Base-by-base conservation (phyloP, 2,329 filamentous ascomycete genomes). In the Epichloe brachyelytri region DNA sequence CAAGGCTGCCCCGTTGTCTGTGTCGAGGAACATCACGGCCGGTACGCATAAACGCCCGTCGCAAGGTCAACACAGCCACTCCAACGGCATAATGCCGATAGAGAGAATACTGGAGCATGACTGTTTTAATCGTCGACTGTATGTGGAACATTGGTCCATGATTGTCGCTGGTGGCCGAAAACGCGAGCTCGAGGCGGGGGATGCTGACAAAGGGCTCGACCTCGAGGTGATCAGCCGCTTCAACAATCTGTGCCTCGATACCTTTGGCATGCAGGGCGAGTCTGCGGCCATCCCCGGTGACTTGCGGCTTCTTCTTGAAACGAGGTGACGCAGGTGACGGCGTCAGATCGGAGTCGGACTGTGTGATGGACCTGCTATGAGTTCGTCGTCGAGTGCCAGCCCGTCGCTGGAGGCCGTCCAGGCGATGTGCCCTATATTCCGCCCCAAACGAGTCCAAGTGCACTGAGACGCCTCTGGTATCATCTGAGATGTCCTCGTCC, bases 61-160 rank as follows among this genome's bases (percentile, higher is more conserved):
- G 76, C 22, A 98, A 66, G 3, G 94, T 87, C 62, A 82, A 83
- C 22, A 78, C 71, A 8, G 91, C 93, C 53, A 97, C 82, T 1
- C 88, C 86, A 26, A 94, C 76, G 0, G 90, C 85, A 62, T 96
- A 98, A 63, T 95, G 90, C 3, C 90, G 84, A 65, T 94, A 95
- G 0, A 98, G 77, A 0, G 94, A 98, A 63, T 97, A 97, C 48
- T 94, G 85, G 7, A 95, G 62, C 54, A 87, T 80, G 2, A 98
- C 69, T 5, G 86, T 88, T 57, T 85, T 85, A 19, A 93, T 77
- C 49, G 86, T 80, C 0, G 88, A 86, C 57, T 94, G 88, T 43
- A 97, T 69, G 62, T 97, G 88, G 61, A 96, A 87, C 5, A 95
- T 76, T 0, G 89, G 86, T 0, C 90, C 91, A 60, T 95, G 87